Evolutionary conservation across 2,329 filamentous ascomycete genomes (phyloP), one percentile per base, ranked within the genome.

Genomic region (Rhinocladiella mackenziei): DNA sequence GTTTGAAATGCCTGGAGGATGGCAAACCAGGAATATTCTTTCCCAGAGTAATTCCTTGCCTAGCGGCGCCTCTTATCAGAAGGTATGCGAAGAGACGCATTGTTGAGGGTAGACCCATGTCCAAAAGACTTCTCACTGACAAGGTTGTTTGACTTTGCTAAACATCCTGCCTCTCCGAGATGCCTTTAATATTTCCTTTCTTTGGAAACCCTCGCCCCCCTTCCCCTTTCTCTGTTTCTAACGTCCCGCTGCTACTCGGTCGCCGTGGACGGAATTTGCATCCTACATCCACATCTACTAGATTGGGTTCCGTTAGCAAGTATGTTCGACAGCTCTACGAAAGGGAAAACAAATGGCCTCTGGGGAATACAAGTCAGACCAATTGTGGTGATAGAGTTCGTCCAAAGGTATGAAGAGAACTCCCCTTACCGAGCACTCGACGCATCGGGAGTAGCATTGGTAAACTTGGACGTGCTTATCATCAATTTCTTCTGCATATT

Each of bases 21-120:
- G 36, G 43, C 36, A 45, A 8, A 40, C 31, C 43, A 40, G 36
- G 43, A 45, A 45, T 45, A 31, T 31, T 39, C 20, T 25, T 19
- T 11, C 19, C 13, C 25, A 5, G 30, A 40, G 36, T 31, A 45
- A 14, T 40, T 45, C 43, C 36, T 34, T 45, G 36, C 43, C 43
- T 39, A 45, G 43, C 39, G 35, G 43, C 30, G n/a, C 37, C 37
- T 36, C 36, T 39, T 22, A 45, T 36, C 25, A 15, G 22, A 28
- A 34, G 42, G 42, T 29, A 45, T 39, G 35, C 42, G 26, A 8
- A 13, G n/a, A 32, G 9, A 10, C 18, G 18, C 10, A 8, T 14
- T 41, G 13, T 20, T 20, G 17, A 4, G 38, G 13, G 29, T 20
- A 42, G 39, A 42, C 39, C 39, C 39, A 33, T 35, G 8, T 26